Base-by-base conservation (phyloP, 495 filamentous ascomycete species). In the Neurospora sublineolata region DNA sequence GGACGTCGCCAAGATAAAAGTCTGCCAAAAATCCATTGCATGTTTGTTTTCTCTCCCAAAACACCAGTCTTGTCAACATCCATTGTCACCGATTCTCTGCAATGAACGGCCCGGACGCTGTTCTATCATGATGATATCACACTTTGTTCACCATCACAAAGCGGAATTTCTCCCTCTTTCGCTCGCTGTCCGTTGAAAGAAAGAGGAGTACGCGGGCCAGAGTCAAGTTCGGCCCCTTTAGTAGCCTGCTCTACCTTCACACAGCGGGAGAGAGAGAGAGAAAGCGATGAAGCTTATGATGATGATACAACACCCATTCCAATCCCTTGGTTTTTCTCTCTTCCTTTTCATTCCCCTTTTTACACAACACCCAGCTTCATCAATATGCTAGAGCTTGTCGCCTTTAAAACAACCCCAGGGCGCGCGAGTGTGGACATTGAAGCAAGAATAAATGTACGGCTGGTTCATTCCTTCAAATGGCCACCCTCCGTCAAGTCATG, bases 391-490 rank as follows among this genome's bases (percentile, higher is more conserved):
- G 84, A 86, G 82, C 84, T 83, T 84, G 83, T 76, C 84, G 82
- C 74, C 79, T 79, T 73, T 77, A 78, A 75, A 73, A 72, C 71
- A 73, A 74, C 73, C 52, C 77, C 73, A 85, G 80, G 80, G 80
- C 83, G 83, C 42, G 77, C 79, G 81, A 81, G 84, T 86, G 84
- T 86, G 84, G 84, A 86, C 84, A 82, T 75, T 84, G 84, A 85
- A 85, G 84, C 84, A 79, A 86, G 72, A 86, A 75, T 64, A 69
- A 81, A 73, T 68, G 70, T 64, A 64, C 52, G 52, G 52, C 52
- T 64, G 52, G 52, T 64, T 67, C 67, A 69, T 70, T 64, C 52
- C 70, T 60, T 60, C 69, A 73, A 67, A 69, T 41, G 70, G 72
- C 71, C 71, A 71, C 75, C 71, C 72, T 78, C 77, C 76, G 52